Evolutionary conservation across 2,329 filamentous ascomycete genomes (phyloP).

Genomic region (Lecanoromycetidae sp.): DNA sequence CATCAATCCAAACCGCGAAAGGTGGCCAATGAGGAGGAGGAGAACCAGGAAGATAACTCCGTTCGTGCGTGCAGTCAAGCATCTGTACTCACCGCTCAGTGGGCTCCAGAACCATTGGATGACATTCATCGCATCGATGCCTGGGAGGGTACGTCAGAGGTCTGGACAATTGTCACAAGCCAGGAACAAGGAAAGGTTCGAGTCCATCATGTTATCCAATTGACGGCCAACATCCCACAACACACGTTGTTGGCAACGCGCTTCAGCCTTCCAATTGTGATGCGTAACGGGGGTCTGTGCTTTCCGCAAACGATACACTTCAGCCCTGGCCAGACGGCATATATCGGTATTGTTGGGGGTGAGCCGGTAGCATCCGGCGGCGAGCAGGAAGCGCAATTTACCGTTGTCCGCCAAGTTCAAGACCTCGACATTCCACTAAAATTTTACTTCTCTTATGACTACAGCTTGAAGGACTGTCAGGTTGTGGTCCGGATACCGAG

Average conservation of each 20-base stretch:
- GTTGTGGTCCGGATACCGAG: not conserved
- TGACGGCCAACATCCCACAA: conserved; percentile 1
- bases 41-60: too few relatives aligned
- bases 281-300: conserved; percentile 4
- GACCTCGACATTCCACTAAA: conserved; percentile 4
- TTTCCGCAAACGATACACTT: not conserved
- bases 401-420: not conserved
- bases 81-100: not conserved
- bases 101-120: not conserved
- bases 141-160: conserved; percentile 3
- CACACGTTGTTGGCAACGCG: not conserved
- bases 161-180: conserved; percentile 1
- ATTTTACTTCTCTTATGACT: conserved; percentile 1
- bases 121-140: not conserved
- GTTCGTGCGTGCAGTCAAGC: too few relatives aligned
- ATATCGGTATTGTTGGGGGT: too few relatives aligned
- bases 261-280: conserved; percentile 6
- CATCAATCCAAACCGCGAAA: too few relatives aligned
- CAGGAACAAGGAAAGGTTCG: not conserved
- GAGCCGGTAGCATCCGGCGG: too few relatives aligned
- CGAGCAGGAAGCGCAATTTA: not conserved
- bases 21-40: too few relatives aligned
- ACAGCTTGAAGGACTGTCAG: not conserved
- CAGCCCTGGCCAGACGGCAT: not conserved
- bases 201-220: conserved; percentile 7